Base-by-base conservation (phyloP, 768 basidiomycete species). In the Lactarius vividus region DNA sequence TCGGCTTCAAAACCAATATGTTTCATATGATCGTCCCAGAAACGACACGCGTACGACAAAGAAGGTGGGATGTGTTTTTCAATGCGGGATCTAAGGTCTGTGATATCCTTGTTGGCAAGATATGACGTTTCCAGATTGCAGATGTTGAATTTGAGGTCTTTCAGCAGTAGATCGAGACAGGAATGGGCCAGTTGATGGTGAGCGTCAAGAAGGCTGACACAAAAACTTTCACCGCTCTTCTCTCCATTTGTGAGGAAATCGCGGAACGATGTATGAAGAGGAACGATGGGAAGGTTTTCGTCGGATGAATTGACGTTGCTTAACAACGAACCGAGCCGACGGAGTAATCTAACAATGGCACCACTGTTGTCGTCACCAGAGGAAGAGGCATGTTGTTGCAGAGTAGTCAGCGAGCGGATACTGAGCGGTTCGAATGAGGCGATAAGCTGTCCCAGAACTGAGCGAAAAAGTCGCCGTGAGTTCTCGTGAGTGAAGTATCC, bases 121-220 rank as follows among this genome's bases (percentile, higher is more conserved):
- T 42, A 40, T 15, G 59, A 59, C 4, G 33, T 23, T 29, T 59
- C 59, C 23, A 59, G 59, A 0, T 59, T 23, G 28, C 59, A 59
- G n/a, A 59, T 59, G 23, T 59, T 59, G 40, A 59, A 59, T 20
- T 40, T 35, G 23, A 59, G 59, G 8, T 42, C 39, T 4, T 40
- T 11, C 4, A 42, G 13, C 28, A 59, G 23, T 20, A 29, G 4
- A 6, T 4, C 0, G 39, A 59, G 37, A 40, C 39, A 40, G 16
- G 40, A 40, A 40, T 31, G 31, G 10, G 56, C 56, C 5, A 57
- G 20, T 10, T 37, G 56, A 6, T 20, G 35, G 44, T 59, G 59
- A 9, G 59, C 59, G 6, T 59, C 39, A n/a, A n/a, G n/a, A n/a
- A n/a, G n/a, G n/a, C n/a, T n/a, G n/a, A n/a, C n/a, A n/a, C n/a